These are phyloP conservation scores for Solanum chiquidenum DNA, from an alignment of 257 asterid species.

Conservation along the genomic window DNA sequence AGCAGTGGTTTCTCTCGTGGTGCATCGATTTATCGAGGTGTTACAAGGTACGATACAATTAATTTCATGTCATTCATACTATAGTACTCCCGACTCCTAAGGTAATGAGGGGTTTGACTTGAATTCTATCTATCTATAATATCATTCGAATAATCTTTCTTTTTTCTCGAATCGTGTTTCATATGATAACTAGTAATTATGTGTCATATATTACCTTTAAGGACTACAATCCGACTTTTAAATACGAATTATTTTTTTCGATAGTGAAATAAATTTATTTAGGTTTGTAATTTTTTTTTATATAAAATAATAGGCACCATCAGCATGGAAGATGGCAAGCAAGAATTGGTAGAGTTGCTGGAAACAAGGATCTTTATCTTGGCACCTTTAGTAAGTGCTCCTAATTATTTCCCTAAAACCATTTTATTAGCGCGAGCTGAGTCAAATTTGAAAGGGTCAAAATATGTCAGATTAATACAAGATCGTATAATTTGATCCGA, in stretches of 20 bases:
- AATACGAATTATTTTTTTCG: background rate
- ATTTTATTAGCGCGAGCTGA: rapidly evolving
- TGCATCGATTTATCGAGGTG: conserved; percentile 86
- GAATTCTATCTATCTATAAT: background rate
- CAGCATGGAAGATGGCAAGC: conserved; percentile 99
- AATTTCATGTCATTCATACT: background rate
- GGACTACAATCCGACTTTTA: background rate
- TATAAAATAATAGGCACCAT: conserved; percentile 45
- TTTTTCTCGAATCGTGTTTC: background rate
- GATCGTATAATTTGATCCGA: background rate
- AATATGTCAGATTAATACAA: background rate
- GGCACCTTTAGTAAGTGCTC: conserved; percentile 73
- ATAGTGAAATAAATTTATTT: background rate
- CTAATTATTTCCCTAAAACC: background rate
- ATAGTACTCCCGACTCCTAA: background rate
- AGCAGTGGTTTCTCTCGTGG: conserved; percentile 96
- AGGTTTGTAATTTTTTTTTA: background rate
- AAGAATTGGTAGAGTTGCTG: conserved; percentile 92
- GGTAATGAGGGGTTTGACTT: background rate
- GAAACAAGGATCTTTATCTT: conserved; percentile 82
- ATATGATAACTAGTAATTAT: background rate
- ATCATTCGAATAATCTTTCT: background rate
- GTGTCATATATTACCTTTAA: background rate
- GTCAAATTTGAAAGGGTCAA: background rate
- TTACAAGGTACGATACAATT: conserved; percentile 48